phyloP scores from a whole-genome alignment of 1,284 basidiomycete species.

The Ceratobasidium papillatum region DNA sequence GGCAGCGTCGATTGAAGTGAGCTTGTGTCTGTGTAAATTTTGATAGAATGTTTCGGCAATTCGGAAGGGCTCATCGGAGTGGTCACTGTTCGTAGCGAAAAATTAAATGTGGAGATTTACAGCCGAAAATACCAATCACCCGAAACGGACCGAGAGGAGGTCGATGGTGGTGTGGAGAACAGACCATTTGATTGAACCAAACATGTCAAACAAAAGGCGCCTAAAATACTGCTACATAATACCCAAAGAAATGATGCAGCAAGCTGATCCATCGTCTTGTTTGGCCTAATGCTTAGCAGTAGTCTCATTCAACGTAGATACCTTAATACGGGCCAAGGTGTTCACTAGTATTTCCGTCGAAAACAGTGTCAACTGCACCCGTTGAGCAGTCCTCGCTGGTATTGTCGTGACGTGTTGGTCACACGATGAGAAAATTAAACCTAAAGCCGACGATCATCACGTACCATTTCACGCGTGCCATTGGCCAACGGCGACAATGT shows the following conservation, averaged over 20 bases:
- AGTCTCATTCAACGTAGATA: conserved; percentile 17
- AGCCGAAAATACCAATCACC: too few species aligned
- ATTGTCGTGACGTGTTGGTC: conserved; percentile 34
- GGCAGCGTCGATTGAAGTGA: neutral
- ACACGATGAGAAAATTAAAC: neutral
- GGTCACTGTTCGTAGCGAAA: neutral
- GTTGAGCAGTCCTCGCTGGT: conserved; percentile 33
- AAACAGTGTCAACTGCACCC: conserved; percentile 29
- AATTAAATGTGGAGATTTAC: neutral
- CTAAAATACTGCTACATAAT: neutral
- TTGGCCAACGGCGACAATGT: conserved; percentile 33
- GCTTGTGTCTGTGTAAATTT: conserved; percentile 11
- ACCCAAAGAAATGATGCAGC: neutral
- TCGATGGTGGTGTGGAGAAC: neutral
- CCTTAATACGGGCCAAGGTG: conserved; percentile 26
- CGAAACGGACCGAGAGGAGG: too few species aligned
- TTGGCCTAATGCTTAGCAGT: neutral
- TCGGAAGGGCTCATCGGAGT: conserved; percentile 9
- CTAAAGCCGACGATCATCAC: neutral
- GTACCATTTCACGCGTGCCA: conserved; percentile 46
- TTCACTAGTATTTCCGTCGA: conserved; percentile 26
- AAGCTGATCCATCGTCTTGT: neutral
- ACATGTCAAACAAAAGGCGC: neutral
- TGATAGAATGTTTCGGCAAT: conserved; percentile 26
- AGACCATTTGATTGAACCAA: neutral